phyloP scores from a whole-genome alignment of 768 basidiomycete species.

The Suillus bovinus region DNA sequence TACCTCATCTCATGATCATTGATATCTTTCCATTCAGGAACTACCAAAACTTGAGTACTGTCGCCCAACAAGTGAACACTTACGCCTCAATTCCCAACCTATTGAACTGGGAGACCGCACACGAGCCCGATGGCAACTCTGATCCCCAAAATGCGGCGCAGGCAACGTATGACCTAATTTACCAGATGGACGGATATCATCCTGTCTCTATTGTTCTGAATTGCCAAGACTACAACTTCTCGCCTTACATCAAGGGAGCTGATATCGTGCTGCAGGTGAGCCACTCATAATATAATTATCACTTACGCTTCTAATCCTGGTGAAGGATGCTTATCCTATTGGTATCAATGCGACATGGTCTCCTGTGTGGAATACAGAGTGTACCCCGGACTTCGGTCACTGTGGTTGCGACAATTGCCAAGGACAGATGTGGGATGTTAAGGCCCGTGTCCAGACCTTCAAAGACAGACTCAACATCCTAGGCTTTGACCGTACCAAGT shows the following conservation, averaged over 20 bases:
- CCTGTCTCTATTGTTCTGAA: conserved; percentile 57
- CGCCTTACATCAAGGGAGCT: conserved; percentile 58
- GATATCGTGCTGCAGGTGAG: conserved; percentile 72
- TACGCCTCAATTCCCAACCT: conserved; percentile 69
- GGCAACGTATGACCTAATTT: conserved; percentile 46
- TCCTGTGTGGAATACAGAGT: conserved; percentile 56
- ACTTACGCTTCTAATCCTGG: neutral
- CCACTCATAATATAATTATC: conserved; percentile 39
- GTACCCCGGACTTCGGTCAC: conserved; percentile 65
- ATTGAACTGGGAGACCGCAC: conserved; percentile 70
- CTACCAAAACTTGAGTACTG: conserved; percentile 62
- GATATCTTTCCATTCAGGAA: conserved; percentile 30
- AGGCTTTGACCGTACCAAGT: conserved; percentile 64
- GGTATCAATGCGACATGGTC: conserved; percentile 66
- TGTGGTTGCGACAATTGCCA: conserved; percentile 75
- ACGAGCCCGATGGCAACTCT: conserved; percentile 70
- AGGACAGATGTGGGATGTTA: conserved; percentile 65
- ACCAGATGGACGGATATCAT: conserved; percentile 55
- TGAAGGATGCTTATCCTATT: conserved; percentile 31
- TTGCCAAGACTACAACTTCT: conserved; percentile 63
- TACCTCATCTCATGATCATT: neutral
- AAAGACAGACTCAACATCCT: conserved; percentile 55
- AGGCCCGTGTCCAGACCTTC: conserved; percentile 65
- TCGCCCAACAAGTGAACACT: conserved; percentile 62
- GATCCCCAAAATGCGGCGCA: conserved; percentile 62